phyloP scores from a whole-genome alignment of 495 filamentous ascomycete genomes.

The Extremus antarcticus region DNA sequence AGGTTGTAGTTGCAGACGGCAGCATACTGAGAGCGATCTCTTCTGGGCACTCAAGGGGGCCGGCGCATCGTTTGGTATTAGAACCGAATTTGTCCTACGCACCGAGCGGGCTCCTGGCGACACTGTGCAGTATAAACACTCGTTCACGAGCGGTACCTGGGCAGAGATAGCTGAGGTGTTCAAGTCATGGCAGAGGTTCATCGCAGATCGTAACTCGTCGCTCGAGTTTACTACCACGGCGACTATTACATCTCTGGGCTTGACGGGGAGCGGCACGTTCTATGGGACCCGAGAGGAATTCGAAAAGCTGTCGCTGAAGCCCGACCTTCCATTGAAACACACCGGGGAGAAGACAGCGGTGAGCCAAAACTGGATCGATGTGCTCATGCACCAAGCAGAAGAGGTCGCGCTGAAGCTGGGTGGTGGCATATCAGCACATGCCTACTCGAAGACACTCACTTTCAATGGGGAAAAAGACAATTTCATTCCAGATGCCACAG shows the following conservation, averaged over 20 bases:
- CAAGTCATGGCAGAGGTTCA: neutral
- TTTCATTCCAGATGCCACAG: neutral
- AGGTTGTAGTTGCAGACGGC: constrained; percentile 24
- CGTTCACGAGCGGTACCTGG: neutral
- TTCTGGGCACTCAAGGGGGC: constrained; percentile 28
- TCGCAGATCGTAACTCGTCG: neutral
- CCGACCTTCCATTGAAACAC: neutral
- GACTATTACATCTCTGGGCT: neutral
- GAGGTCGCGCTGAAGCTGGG: neutral
- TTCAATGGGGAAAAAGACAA: neutral
- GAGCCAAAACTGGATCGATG: neutral
- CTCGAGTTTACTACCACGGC: neutral
- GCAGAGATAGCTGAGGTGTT: neutral
- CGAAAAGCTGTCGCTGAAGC: neutral
- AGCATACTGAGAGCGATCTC: constrained; percentile 26
- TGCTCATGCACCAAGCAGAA: neutral
- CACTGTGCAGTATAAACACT: neutral
- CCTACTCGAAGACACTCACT: neutral
- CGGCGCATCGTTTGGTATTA: constrained; percentile 28
- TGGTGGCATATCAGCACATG: neutral
- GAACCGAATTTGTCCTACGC: constrained; percentile 19
- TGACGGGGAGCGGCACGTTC: neutral
- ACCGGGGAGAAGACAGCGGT: neutral
- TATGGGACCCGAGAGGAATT: neutral
- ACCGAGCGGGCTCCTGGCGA: neutral